Base-by-base conservation (phyloP, 768 basidiomycete genomes). In the Paxillus ammoniavirescens region DNA sequence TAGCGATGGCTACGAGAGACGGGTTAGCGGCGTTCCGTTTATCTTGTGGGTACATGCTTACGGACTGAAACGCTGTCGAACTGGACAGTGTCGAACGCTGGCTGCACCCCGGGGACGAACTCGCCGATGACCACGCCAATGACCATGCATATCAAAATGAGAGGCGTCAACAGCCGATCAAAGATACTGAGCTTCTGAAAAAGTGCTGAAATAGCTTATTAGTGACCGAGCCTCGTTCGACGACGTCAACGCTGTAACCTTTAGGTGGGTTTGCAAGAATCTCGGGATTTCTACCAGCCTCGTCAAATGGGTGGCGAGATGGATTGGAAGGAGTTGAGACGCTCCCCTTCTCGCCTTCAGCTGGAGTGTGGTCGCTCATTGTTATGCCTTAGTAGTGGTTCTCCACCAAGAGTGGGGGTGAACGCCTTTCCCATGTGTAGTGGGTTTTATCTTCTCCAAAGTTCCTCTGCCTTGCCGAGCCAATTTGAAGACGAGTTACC, bases 21-120 rank as follows among this genome's bases (percentile, higher is more conserved):
- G 7, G 5, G 17, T 50, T 15, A 23, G 36, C 33, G 7, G 41
- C 1, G 8, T 17, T 17, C 31, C 14, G 8, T 38, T 18, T 10
- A 15, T 23, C 14, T 30, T 5, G 23, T 10, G 10, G 12, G 49
- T 31, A 15, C 17, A 28, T 5, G 79, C 89, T 72, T 66, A 92
- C 91, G 90, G 42, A 88, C 77, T 13, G 91, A 92, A 38, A 91
- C 89, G 18, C 83, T 80, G 52, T 85, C 65, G 57, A 90, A 82
- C 45, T 77, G 79, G 8, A 80, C 79, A 0, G 82, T 81, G 59
- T 84, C 79, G 51, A 91, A 84, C 0, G 84, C 83, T 8, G 72
- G 60, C 52, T 84, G 82, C 2, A 90, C 82, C 31, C 74, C 69
- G 5, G 78, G 79, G 2, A 77, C 84, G 50, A 80, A 90, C 49